Percentiles rank a stretch among this genome's conserved stretches.
These are phyloP conservation scores for Oryza officinalis DNA, from an alignment of 176 grass and related monocot genomes.

Conservation along the genomic window DNA sequence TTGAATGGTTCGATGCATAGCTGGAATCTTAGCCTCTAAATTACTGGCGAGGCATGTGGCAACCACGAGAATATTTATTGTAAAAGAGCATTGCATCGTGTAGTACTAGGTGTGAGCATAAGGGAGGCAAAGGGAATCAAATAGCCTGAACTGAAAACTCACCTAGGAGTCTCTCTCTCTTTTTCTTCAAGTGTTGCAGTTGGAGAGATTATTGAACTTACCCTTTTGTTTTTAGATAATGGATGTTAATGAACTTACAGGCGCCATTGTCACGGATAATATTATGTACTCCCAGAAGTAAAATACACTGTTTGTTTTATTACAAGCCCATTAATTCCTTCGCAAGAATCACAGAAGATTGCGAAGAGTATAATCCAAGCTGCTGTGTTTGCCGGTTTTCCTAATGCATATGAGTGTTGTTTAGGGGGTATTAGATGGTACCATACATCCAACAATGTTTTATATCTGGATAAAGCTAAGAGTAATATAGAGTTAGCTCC, in stretches of 20 bases:
- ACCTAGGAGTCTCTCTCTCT: not conserved
- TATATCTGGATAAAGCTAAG: not conserved
- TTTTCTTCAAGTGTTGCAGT: not conserved
- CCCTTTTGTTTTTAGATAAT: not conserved
- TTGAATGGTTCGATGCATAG: slow-evolving; percentile 18
- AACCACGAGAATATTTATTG: slow-evolving; percentile 11
- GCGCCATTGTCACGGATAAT: not conserved
- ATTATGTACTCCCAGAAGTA: not conserved
- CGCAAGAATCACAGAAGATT: not conserved
- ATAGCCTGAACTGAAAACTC: slow-evolving; percentile 3
- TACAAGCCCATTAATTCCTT: not conserved
- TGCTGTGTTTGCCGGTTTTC: not conserved
- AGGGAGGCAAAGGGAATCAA: slow-evolving; percentile 20
- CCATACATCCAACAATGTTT: not conserved
- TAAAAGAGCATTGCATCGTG: not conserved
- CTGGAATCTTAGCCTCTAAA: slow-evolving; percentile 32
- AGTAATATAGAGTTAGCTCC: not conserved
- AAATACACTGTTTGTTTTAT: not conserved
- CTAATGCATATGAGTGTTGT: not conserved
- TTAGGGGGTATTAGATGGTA: no score
- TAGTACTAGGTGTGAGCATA: not conserved
- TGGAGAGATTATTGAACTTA: not conserved
- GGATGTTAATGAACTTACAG: not conserved
- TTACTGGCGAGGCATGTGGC: slow-evolving; percentile 20
- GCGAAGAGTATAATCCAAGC: not conserved